Evolutionary conservation across 176 grass and related monocot species (phyloP).

Genomic region (Oryza glumipatula): DNA sequence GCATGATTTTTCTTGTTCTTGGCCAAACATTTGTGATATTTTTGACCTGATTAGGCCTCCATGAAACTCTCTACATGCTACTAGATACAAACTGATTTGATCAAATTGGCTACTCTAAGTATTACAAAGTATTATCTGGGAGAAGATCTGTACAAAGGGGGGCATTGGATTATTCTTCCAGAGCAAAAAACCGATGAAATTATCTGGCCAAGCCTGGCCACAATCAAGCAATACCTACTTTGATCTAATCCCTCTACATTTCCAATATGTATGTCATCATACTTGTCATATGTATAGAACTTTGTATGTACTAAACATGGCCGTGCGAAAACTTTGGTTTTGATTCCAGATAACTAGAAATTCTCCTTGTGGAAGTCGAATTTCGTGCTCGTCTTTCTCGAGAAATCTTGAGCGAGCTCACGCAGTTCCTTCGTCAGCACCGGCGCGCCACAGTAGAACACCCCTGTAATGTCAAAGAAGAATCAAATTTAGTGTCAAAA

Average conservation of each 20-base stretch:
- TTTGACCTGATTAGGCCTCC: slow-evolving; percentile 35
- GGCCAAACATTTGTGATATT: slow-evolving; percentile 21
- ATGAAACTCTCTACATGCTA: slow-evolving; percentile 38
- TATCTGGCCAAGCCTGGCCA: slow-evolving; percentile 11
- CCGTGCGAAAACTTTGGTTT: slow-evolving; percentile 30
- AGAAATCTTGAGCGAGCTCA: slow-evolving; percentile 71
- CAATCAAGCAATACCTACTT: slow-evolving; percentile 54
- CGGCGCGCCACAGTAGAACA: slow-evolving; percentile 90
- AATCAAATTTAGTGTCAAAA: neutral
- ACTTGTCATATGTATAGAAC: slow-evolving; percentile 7
- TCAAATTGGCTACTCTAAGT: slow-evolving; percentile 22
- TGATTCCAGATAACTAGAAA: slow-evolving; percentile 46
- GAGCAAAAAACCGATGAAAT: slow-evolving; percentile 43
- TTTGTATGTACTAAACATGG: slow-evolving; percentile 39
- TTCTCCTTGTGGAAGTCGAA: slow-evolving; percentile 98
- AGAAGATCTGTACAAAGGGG: slow-evolving; percentile 41
- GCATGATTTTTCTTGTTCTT: slow-evolving; percentile 33
- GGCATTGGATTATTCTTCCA: slow-evolving; percentile 47
- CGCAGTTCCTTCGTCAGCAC: slow-evolving; percentile 77
- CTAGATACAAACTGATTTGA: slow-evolving; percentile 11
- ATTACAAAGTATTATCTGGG: slow-evolving; percentile 30
- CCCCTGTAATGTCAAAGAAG: slow-evolving; percentile 58
- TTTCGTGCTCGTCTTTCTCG: slow-evolving; percentile 73
- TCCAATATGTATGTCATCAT: slow-evolving; percentile 22
- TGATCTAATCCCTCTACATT: slow-evolving; percentile 44